Percentiles rank a stretch among this genome's conserved stretches.
These are phyloP conservation scores for Beauveria sp. DNA, from an alignment of 2,329 filamentous ascomycete genomes.

Conservation along the genomic window DNA sequence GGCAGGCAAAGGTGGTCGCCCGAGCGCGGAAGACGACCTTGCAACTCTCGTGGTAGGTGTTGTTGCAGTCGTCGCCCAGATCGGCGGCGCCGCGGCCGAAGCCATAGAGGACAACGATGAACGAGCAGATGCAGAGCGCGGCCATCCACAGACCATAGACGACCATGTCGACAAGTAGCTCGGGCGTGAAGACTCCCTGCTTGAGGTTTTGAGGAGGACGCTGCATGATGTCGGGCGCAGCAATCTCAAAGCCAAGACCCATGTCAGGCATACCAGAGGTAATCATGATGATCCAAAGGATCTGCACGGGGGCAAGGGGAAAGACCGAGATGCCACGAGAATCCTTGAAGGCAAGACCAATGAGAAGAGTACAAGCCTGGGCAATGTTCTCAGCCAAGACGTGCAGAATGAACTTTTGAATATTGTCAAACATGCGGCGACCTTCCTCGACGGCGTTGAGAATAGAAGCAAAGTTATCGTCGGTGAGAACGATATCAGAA, in stretches of 20 bases:
- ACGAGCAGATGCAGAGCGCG: constrained; percentile 46
- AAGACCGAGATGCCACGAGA: constrained; percentile 56
- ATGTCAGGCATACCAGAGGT: constrained; percentile 68
- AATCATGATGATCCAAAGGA: constrained; percentile 74
- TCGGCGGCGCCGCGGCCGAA: constrained; percentile 40
- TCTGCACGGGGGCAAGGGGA: constrained; percentile 64
- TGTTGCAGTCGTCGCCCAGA: constrained; percentile 54
- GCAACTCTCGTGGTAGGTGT: constrained; percentile 43
- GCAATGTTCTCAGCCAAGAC: constrained; percentile 62
- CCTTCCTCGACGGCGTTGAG: constrained; percentile 66
- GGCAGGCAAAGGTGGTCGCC: constrained; percentile 62
- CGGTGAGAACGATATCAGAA: constrained; percentile 59
- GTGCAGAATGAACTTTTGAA: constrained; percentile 65
- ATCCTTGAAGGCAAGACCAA: constrained; percentile 66
- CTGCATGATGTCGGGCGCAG: constrained; percentile 60
- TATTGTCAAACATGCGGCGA: constrained; percentile 64
- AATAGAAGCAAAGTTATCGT: constrained; percentile 67
- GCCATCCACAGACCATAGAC: constrained; percentile 63
- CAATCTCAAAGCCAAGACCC: constrained; percentile 65
- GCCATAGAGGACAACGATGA: constrained; percentile 44
- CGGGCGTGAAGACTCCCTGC: constrained; percentile 55
- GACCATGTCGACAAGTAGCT: constrained; percentile 58
- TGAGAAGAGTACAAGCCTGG: constrained; percentile 58
- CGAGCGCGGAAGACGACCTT: constrained; percentile 60
- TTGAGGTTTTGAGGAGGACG: constrained; percentile 56